These are phyloP conservation scores for Hydrangea macrophylla DNA, from an alignment of 148 eudicot species.

Conservation along the genomic window DNA sequence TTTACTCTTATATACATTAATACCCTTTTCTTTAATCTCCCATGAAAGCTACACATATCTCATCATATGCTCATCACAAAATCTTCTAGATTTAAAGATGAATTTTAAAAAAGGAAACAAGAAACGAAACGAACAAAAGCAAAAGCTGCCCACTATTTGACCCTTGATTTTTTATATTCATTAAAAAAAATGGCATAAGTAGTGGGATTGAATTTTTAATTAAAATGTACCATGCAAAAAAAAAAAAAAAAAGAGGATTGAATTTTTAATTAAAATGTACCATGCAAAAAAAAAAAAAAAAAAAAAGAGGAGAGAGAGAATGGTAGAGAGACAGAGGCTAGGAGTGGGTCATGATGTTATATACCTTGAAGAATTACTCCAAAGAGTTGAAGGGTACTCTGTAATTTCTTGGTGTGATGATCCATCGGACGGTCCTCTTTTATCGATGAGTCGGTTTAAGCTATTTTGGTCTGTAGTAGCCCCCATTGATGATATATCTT, in stretches of 20 bases:
- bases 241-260: no score
- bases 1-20: no score
- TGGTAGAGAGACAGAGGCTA: background rate
- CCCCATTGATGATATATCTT: constrained; percentile 41
- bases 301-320: background rate
- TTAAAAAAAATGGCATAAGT: constrained; percentile 44
- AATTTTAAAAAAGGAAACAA: constrained; percentile 12
- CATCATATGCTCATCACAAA: constrained; percentile 20
- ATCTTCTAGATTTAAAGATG: constrained; percentile 11
- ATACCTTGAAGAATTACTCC: constrained; percentile 59
- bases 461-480: constrained; percentile 17
- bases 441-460: constrained; percentile 25
- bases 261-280: background rate
- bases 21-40: background rate
- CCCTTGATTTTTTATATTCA: constrained; percentile 32
- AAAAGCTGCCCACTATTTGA: constrained; percentile 41
- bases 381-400: constrained; percentile 36
- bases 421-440: constrained; percentile 35
- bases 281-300: background rate
- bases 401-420: constrained; percentile 30
- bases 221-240: constrained; percentile 42
- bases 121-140: constrained; percentile 27
- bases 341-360: no score
- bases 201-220: constrained; percentile 31
- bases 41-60: constrained; percentile 5